These are phyloP conservation scores for Moesziomyces globuligerus DNA, from an alignment of 1,284 basidiomycete genomes.

Conservation along the genomic window DNA sequence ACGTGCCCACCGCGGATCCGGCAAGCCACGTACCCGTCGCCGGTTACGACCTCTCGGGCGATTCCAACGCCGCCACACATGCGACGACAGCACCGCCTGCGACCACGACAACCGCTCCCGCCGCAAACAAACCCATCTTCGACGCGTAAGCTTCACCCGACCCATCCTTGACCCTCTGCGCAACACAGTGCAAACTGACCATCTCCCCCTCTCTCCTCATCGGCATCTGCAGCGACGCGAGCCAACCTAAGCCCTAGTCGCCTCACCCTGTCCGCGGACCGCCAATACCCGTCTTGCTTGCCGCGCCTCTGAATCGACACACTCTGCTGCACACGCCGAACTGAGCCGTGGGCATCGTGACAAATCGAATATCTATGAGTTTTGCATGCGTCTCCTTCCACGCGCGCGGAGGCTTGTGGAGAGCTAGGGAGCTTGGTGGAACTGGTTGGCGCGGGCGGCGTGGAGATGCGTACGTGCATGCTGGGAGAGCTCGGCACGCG, in stretches of 20 bases:
- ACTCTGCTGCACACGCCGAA: too few species aligned
- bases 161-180: not conserved
- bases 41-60: conserved; percentile 32
- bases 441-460: conserved; percentile 2
- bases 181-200: not conserved
- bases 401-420: too few species aligned
- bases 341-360: too few species aligned
- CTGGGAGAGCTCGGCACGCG: conserved; percentile 18
- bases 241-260: too few species aligned
- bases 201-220: not conserved
- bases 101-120: not conserved
- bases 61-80: conserved; percentile 1
- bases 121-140: conserved; percentile 35
- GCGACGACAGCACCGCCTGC: not conserved
- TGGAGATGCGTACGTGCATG: conserved; percentile 28
- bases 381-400: not conserved
- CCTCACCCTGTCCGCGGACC: too few species aligned
- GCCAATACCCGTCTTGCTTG: too few species aligned
- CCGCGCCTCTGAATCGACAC: too few species aligned
- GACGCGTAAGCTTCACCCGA: conserved; percentile 27
- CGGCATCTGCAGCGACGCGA: conserved; percentile 1
- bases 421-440: not conserved
- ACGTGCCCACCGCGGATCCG: conserved; percentile 73
- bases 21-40: conserved; percentile 5
- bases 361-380: too few species aligned